Evolutionary conservation across 140 eudicot genomes (phyloP).

Genomic region (Stevia rebaudiana): DNA sequence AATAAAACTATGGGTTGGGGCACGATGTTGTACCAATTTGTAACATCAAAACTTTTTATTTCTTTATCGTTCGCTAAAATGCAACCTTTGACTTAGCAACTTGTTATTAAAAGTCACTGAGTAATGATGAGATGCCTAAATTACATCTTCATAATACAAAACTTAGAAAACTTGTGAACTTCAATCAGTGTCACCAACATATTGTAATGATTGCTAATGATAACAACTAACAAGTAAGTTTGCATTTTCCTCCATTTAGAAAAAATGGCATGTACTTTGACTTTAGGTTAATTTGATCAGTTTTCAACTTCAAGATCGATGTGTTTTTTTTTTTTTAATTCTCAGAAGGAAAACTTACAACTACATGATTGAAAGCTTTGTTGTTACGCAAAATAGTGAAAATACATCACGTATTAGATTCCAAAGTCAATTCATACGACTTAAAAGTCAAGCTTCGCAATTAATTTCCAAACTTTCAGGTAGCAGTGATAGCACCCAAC

Average conservation of each 20-base stretch:
- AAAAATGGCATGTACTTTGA: background rate
- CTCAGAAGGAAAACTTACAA: background rate
- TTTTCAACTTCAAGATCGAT: background rate
- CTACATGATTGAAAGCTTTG: background rate
- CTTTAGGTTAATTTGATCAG: background rate
- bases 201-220: background rate
- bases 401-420: background rate
- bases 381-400: background rate
- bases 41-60: background rate
- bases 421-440: background rate
- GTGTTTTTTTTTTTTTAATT: background rate
- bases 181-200: background rate
- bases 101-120: background rate
- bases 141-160: background rate
- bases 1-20: background rate
- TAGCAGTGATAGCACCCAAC: conserved; percentile 86
- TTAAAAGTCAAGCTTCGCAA: background rate
- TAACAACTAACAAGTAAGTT: background rate
- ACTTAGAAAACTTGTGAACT: background rate
- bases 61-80: background rate
- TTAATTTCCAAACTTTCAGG: conserved; percentile 37
- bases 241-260: background rate
- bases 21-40: background rate
- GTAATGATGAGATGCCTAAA: background rate
- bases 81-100: background rate